Evolutionary conservation across 371 early-diverging fungal genomes (phyloP).

Genomic region (Actinomortierella ambigua): DNA sequence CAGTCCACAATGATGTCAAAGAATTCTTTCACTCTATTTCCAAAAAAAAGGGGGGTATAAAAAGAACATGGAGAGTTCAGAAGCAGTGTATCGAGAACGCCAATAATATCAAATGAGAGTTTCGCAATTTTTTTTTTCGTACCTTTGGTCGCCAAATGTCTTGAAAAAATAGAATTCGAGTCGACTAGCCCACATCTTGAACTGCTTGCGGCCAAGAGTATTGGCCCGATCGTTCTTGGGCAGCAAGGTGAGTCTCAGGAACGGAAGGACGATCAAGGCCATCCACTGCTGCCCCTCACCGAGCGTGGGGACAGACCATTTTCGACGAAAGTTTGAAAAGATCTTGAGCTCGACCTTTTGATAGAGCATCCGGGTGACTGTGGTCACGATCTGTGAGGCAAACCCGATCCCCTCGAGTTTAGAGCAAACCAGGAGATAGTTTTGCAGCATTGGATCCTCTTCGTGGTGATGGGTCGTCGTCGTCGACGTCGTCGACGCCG

Average conservation of each 20-base stretch:
- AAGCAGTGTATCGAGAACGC: too few species aligned
- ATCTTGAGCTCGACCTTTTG: conserved; percentile 26
- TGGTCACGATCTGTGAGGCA: conserved; percentile 24
- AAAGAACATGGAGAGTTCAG: too few species aligned
- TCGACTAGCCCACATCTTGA: conserved; percentile 35
- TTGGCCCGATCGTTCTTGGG: conserved; percentile 24
- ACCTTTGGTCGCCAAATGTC: conserved; percentile 46
- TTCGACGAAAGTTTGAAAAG: conserved; percentile 10
- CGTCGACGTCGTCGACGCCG: too few species aligned
- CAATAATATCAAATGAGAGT: background rate
- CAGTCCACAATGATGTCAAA: conserved; percentile 69
- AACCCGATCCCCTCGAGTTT: conserved; percentile 33
- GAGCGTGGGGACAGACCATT: conserved; percentile 23
- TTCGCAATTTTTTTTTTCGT: background rate
- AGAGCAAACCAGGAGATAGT: conserved; percentile 19
- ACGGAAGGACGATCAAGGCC: conserved; percentile 27
- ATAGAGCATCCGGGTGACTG: conserved; percentile 36
- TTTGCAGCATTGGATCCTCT: background rate
- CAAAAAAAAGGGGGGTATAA: background rate
- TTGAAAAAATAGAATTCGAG: conserved; percentile 46
- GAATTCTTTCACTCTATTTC: conserved; percentile 54
- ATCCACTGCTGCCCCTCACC: conserved; percentile 39
- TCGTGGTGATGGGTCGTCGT: too few species aligned
- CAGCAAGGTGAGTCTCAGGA: conserved; percentile 25
- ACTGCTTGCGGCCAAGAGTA: conserved; percentile 19